Evolutionary conservation across 2,329 filamentous ascomycete species (phyloP).

Genomic region (Trichophyton rubrum): DNA sequence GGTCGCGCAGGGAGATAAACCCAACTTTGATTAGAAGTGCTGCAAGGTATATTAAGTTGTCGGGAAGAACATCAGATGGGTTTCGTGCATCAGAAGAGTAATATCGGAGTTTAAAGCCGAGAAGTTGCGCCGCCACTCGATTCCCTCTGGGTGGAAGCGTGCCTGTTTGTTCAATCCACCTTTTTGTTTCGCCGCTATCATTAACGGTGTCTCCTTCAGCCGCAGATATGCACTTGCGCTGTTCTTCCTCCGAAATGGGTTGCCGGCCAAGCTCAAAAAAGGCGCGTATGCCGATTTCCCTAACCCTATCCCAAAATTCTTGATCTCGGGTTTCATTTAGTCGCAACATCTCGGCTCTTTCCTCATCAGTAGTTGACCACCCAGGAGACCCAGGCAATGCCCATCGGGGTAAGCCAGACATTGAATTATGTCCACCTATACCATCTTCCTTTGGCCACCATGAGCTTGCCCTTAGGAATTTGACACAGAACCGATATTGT

Average conservation of each 20-base stretch:
- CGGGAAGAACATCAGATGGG: constrained; percentile 64
- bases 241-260: constrained; percentile 48
- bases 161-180: constrained; percentile 71
- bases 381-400: constrained; percentile 58
- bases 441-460: constrained; percentile 78
- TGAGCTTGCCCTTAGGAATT: constrained; percentile 77
- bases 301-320: constrained; percentile 70
- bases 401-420: constrained; percentile 67
- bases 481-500: constrained; percentile 87
- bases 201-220: constrained; percentile 25
- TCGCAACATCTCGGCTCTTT: constrained; percentile 47
- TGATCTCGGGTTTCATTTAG: constrained; percentile 55
- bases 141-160: constrained; percentile 78
- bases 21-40: constrained; percentile 93
- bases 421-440: constrained; percentile 26
- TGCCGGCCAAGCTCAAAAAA: constrained; percentile 81
- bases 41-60: constrained; percentile 84
- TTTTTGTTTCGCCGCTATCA: constrained; percentile 46
- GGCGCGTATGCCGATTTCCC: constrained; percentile 61
- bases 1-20: constrained; percentile 80
- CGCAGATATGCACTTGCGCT: constrained; percentile 35
- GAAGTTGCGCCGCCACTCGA: constrained; percentile 78
- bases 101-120: constrained; percentile 94
- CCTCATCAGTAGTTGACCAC: constrained; percentile 54
- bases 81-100: constrained; percentile 73